Base-by-base conservation (phyloP, 1,284 basidiomycete species). In the Agroathelia rolfsii region DNA sequence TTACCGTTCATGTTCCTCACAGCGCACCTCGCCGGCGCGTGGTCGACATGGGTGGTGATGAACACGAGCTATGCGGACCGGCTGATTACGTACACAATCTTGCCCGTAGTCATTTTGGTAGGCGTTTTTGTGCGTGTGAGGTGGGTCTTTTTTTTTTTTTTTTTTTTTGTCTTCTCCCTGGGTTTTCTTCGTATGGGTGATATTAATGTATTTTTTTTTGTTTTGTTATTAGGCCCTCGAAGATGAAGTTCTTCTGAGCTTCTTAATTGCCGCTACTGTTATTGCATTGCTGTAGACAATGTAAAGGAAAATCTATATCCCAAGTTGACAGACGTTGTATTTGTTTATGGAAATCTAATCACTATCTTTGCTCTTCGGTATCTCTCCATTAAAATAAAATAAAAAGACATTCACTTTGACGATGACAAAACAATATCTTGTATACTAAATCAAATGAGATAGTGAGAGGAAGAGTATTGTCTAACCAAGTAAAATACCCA, bases 1-100 rank as follows among this genome's bases (percentile, higher is more conserved):
- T 72, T 76, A 37, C 58, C 67, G 1, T 39, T 67, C 6, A 51
- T 81, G 27, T 44, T 83, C 17, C 46, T 70, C 14, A 76, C 76
- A 0, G 59, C 65, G 3, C 58, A 77, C 43, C 58, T 83, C 3
- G 81, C 73, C 9, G 81, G 81, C 2, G 67, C 56, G 6, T 74
- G 69, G 69, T 82, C 80, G 4, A 36, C 45, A 22, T 84, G 75
- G 73, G 58, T 61, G 11, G 48, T 45, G 3, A 47, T 38, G 4
- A 51, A 67, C 42, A 65, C 52, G 32, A 39, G 52, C 11, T 49
- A 51, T 32, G 35, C 56, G 22, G 47, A 72, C 23, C 65, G 68
- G 11, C 40, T 74, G 5, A 17, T 76, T 5, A 66, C 65, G 5
- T 84, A 66, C 45, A 64, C 61, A 0, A 34, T 78, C 9, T 66